Conservation (phyloP, 164 flowering plant genomes). For the Cinnamomum chago region DNA sequence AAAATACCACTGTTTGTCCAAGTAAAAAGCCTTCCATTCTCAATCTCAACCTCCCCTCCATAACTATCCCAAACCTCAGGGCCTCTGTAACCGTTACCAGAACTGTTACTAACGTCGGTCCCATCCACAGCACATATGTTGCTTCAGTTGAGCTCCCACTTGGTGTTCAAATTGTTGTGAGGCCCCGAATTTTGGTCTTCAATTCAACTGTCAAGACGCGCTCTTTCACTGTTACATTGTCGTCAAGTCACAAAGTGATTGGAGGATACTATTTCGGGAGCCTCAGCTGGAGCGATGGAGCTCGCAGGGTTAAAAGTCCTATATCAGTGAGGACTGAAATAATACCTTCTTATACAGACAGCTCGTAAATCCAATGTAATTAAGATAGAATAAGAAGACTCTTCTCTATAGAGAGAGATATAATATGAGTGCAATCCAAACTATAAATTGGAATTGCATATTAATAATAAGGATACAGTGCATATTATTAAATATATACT, state of each 20-base stretch:
- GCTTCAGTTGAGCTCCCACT: slow-evolving; percentile 41
- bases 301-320: slow-evolving; percentile 25
- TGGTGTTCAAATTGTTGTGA: slow-evolving; percentile 34
- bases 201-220: slow-evolving; percentile 28
- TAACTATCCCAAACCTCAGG: slow-evolving; percentile 40
- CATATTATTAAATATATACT: too few species aligned
- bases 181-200: slow-evolving; percentile 39
- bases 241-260: slow-evolving; percentile 24
- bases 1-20: slow-evolving; percentile 10
- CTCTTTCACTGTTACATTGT: slow-evolving; percentile 32
- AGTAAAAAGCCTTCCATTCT: slow-evolving; percentile 3
- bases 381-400: neutral
- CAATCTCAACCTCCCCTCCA: slow-evolving; percentile 49
- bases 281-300: slow-evolving; percentile 45
- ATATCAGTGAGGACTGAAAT: slow-evolving; percentile 1
- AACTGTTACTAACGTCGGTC: slow-evolving; percentile 46
- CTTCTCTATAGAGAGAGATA: too few species aligned
- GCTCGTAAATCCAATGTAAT: neutral
- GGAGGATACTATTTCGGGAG: slow-evolving; percentile 49
- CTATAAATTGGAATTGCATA: too few species aligned
- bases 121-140: slow-evolving; percentile 19
- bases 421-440: too few species aligned
- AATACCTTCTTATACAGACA: neutral
- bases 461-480: too few species aligned
- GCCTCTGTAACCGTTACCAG: slow-evolving; percentile 27